Evolutionary conservation across 148 eudicot genomes (phyloP).

Genomic region (Rhododendron vialii): DNA sequence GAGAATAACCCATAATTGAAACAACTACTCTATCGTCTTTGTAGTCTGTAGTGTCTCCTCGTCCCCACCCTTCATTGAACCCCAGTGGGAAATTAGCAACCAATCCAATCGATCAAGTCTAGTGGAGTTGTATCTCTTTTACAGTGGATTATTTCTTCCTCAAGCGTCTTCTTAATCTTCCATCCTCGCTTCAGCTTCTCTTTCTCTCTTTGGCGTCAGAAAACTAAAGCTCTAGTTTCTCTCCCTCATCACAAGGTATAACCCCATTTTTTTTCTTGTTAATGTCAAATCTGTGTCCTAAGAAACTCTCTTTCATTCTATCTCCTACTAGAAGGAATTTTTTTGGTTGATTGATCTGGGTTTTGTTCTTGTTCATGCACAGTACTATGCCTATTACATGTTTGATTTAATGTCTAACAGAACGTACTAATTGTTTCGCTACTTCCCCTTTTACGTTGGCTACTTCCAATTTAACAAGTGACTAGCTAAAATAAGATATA

Average conservation of each 20-base stretch:
- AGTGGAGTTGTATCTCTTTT: neutral
- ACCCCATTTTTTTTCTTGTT: too few relatives aligned
- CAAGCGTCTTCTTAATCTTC: neutral
- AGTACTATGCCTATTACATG: neutral
- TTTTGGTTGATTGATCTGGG: neutral
- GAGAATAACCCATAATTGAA: too few relatives aligned
- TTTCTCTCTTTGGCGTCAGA: too few relatives aligned
- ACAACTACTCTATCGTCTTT: too few relatives aligned
- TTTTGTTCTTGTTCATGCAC: neutral
- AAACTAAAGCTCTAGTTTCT: neutral
- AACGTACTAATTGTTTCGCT: neutral
- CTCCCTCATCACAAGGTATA: too few relatives aligned
- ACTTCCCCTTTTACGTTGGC: neutral
- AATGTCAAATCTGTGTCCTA: too few relatives aligned
- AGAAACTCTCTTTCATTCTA: too few relatives aligned
- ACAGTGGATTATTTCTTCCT: neutral
- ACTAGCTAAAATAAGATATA: too few relatives aligned
- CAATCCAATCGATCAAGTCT: neutral
- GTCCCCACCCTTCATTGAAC: too few relatives aligned
- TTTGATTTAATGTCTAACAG: neutral
- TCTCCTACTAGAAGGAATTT: neutral
- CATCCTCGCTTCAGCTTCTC: neutral
- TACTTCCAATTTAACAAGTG: neutral
- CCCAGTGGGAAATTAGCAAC: too few relatives aligned
- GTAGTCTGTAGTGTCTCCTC: too few relatives aligned